phyloP scores from a whole-genome alignment of 345 rosid genomes.

The Eucalyptus rudis region DNA sequence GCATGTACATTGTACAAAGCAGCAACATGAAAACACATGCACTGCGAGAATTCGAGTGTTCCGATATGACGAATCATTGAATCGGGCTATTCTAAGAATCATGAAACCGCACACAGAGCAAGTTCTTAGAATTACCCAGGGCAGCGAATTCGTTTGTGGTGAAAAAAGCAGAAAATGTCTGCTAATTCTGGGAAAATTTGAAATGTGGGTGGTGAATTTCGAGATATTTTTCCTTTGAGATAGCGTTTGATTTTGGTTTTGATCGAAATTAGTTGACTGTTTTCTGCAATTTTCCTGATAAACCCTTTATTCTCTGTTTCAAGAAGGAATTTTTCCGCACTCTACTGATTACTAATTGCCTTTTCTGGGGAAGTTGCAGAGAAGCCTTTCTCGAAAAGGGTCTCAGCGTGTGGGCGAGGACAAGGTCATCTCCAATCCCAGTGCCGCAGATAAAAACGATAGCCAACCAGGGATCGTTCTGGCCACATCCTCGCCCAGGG shows the following conservation, averaged over 20 bases:
- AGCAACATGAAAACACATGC: not conserved
- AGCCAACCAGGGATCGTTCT: constrained; percentile 9
- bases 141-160: not conserved
- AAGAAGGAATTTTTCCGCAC: not conserved
- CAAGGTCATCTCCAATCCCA: constrained; percentile 31
- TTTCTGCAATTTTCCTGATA: not conserved
- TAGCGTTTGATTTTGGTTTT: not conserved
- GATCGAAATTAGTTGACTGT: not conserved
- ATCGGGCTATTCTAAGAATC: not conserved
- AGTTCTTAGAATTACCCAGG: not conserved
- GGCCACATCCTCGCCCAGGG: constrained; percentile 39
- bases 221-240: not conserved
- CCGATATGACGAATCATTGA: not conserved
- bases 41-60: not conserved
- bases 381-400: constrained; percentile 69
- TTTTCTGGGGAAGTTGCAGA: constrained; percentile 37
- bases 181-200: not conserved
- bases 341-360: not conserved
- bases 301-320: not conserved
- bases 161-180: not conserved
- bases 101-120: not conserved
- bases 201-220: not conserved
- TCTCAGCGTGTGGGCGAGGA: constrained; percentile 21
- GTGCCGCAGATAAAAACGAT: constrained; percentile 20
- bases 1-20: not conserved